These are phyloP conservation scores for Eutypella sp. DNA, from an alignment of 2,329 filamentous ascomycete genomes.

Conservation along the genomic window DNA sequence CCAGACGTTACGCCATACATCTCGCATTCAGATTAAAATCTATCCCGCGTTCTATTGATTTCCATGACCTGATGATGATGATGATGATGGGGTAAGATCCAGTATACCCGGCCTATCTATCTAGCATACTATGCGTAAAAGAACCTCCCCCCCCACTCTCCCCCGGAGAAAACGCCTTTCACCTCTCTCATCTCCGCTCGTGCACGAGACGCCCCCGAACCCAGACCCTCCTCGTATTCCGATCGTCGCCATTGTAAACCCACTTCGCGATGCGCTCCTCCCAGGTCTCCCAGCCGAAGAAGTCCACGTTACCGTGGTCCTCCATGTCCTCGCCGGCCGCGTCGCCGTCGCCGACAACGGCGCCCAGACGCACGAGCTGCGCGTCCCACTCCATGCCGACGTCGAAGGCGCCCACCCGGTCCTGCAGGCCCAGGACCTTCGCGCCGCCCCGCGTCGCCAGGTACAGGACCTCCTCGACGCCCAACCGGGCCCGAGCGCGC, in stretches of 20 bases:
- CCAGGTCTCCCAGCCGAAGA: constrained; percentile 92
- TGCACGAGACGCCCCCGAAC: constrained; percentile 81
- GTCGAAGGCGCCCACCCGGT: constrained; percentile 74
- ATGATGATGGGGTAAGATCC: no score
- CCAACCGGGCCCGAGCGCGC: constrained; percentile 57
- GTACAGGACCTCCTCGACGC: constrained; percentile 81
- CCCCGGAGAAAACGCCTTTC: neutral
- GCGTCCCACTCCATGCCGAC: constrained; percentile 88
- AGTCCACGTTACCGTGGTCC: constrained; percentile 64
- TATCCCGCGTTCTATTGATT: no score
- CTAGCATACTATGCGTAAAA: no score
- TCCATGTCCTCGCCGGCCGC: constrained; percentile 19
- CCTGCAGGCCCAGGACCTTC: constrained; percentile 67
- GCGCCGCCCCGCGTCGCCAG: constrained; percentile 88
- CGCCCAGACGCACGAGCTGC: constrained; percentile 67
- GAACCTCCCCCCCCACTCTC: no score
- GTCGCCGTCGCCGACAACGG: constrained; percentile 38
- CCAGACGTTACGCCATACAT: no score
- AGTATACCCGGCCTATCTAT: no score
- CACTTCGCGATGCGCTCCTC: constrained; percentile 85
- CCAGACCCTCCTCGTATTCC: constrained; percentile 87
- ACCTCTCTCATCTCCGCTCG: constrained; percentile 30
- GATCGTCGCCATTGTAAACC: constrained; percentile 89
- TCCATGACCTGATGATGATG: no score
- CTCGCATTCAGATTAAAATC: no score